phyloP scores from a whole-genome alignment of 768 basidiomycete species.

The Trametes gibbosa region DNA sequence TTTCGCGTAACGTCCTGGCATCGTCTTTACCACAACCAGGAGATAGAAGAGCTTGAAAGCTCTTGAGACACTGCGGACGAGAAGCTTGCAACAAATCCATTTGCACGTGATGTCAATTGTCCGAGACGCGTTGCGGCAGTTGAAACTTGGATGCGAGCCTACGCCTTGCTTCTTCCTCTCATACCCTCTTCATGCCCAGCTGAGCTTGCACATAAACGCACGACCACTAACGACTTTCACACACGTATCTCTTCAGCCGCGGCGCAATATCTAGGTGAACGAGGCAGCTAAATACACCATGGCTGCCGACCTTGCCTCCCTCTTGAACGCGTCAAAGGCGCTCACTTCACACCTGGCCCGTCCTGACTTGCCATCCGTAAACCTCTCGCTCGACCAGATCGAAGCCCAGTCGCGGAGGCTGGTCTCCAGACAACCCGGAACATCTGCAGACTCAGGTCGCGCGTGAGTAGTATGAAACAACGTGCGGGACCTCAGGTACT shows the following conservation, averaged over 20 bases:
- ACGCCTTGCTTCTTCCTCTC: constrained; percentile 8
- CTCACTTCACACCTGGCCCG: constrained; percentile 75
- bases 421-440: constrained; percentile 64
- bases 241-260: neutral
- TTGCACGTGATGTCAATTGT: constrained; percentile 1
- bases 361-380: constrained; percentile 83
- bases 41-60: too few species aligned
- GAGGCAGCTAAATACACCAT: constrained; percentile 13
- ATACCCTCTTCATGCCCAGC: neutral
- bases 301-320: constrained; percentile 60
- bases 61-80: too few species aligned
- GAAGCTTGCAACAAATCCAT: too few species aligned
- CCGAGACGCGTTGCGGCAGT: constrained; percentile 4
- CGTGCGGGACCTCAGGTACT: neutral
- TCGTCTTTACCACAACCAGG: too few species aligned
- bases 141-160: constrained; percentile 1
- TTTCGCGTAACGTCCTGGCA: too few species aligned
- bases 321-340: constrained; percentile 66
- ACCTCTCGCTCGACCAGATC: constrained; percentile 91
- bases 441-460: constrained; percentile 65
- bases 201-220: neutral
- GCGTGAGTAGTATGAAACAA: constrained; percentile 48
- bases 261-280: neutral
- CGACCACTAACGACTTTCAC: neutral
- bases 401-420: constrained; percentile 89